A percentile compares a stretch with the other conserved stretches of the same genome.
Evolutionary conservation across 768 basidiomycete species (phyloP).

Genomic region (Cystobasidium onofrii): DNA sequence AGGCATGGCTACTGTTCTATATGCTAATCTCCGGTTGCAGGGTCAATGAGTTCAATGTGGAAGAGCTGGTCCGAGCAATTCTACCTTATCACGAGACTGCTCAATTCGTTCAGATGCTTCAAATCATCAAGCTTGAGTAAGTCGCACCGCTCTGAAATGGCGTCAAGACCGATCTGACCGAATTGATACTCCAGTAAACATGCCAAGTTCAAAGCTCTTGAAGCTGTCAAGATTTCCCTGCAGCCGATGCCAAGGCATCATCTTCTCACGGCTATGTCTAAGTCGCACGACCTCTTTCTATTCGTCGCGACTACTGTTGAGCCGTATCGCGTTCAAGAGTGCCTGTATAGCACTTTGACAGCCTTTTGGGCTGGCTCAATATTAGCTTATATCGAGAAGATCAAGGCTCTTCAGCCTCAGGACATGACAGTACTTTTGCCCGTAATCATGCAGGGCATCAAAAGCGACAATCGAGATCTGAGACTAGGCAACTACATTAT

Average conservation of each 20-base stretch:
- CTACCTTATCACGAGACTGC: slow-evolving; percentile 90
- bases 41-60: slow-evolving; percentile 86
- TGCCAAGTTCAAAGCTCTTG: slow-evolving; percentile 52
- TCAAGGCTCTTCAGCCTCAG: slow-evolving; percentile 46
- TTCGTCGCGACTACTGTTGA: slow-evolving; percentile 64
- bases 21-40: slow-evolving; percentile 48
- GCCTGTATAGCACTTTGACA: slow-evolving; percentile 60
- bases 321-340: slow-evolving; percentile 47
- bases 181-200: not conserved
- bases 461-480: slow-evolving; percentile 31
- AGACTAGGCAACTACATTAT: slow-evolving; percentile 69
- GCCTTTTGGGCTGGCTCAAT: slow-evolving; percentile 73
- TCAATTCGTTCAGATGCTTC: slow-evolving; percentile 86
- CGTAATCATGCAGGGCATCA: slow-evolving; percentile 39
- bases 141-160: no score
- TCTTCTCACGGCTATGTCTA: slow-evolving; percentile 65
- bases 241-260: slow-evolving; percentile 64
- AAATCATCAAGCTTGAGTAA: slow-evolving; percentile 67
- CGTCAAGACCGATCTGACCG: not conserved
- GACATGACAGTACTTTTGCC: slow-evolving; percentile 41
- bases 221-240: slow-evolving; percentile 66
- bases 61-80: slow-evolving; percentile 67
- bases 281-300: slow-evolving; percentile 62
- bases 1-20: not conserved
- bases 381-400: slow-evolving; percentile 66